Evolutionary conservation across 257 asterid species (phyloP).

Genomic region (Scutellaria galericulata): DNA sequence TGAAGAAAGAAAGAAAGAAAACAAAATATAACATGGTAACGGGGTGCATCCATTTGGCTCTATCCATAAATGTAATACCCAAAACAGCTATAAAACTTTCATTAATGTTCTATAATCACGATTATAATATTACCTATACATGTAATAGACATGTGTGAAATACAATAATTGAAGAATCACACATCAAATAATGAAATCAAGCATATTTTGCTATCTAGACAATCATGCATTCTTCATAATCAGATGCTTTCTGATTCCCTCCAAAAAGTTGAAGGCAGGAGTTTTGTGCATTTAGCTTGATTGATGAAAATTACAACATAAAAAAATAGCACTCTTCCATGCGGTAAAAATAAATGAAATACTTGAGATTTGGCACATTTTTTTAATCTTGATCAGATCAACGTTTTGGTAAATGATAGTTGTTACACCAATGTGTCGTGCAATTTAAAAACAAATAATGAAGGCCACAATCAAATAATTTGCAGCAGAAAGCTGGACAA

Average conservation of each 20-base stretch:
- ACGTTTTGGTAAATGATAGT: too few species aligned
- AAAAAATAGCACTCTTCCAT: neutral
- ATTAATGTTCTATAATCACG: neutral
- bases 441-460: too few species aligned
- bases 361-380: too few species aligned
- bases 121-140: neutral
- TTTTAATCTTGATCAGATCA: too few species aligned
- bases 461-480: too few species aligned
- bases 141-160: neutral
- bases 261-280: neutral
- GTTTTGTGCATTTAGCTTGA: neutral
- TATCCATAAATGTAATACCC: neutral
- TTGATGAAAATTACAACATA: neutral
- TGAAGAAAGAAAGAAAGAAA: neutral
- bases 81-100: constrained; percentile 6
- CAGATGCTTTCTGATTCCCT: neutral
- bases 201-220: too few species aligned
- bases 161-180: too few species aligned
- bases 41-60: neutral
- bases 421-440: too few species aligned
- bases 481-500: too few species aligned
- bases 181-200: too few species aligned
- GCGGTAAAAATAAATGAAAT: too few species aligned
- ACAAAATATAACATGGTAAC: neutral
- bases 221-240: neutral